phyloP scores from a whole-genome alignment of 75 land plant species.

The Chamaecyparis obtusa region DNA sequence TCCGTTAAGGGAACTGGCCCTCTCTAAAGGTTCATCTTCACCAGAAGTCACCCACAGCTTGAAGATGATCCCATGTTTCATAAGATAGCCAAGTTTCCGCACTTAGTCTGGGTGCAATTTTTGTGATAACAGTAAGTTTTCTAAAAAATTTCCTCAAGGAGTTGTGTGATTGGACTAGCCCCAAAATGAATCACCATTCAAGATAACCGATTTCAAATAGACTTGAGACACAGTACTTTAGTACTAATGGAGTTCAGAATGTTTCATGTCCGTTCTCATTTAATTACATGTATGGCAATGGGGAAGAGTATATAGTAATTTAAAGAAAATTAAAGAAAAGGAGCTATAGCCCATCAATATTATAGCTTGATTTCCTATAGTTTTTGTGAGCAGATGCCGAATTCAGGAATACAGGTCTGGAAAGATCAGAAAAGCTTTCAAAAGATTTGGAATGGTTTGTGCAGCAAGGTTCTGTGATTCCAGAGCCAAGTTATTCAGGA shows the following conservation, averaged over 20 bases:
- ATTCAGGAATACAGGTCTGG: constrained; percentile 89
- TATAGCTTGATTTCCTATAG: neutral
- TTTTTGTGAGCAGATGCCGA: constrained; percentile 54
- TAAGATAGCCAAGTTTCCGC: no score
- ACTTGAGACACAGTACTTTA: neutral
- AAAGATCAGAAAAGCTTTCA: constrained; percentile 57
- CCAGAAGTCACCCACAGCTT: no score
- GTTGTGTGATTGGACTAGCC: no score
- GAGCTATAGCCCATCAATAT: neutral
- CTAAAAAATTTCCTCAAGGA: no score
- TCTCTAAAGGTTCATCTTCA: no score
- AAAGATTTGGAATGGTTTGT: constrained; percentile 84
- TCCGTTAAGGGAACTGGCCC: no score
- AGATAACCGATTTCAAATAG: neutral
- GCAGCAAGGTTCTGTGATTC: constrained; percentile 62
- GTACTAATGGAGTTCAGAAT: neutral
- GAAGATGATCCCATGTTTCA: no score
- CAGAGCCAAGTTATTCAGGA: constrained; percentile 80
- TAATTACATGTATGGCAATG: neutral
- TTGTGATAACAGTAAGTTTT: no score
- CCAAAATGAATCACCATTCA: no score
- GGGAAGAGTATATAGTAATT: neutral
- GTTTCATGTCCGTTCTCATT: neutral
- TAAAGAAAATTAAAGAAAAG: neutral
- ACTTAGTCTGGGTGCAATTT: no score